Percentiles rank a stretch among this genome's conserved stretches.
These are phyloP conservation scores for Chaetomium fimeti DNA, from an alignment of 495 filamentous ascomycete species.

Conservation along the genomic window DNA sequence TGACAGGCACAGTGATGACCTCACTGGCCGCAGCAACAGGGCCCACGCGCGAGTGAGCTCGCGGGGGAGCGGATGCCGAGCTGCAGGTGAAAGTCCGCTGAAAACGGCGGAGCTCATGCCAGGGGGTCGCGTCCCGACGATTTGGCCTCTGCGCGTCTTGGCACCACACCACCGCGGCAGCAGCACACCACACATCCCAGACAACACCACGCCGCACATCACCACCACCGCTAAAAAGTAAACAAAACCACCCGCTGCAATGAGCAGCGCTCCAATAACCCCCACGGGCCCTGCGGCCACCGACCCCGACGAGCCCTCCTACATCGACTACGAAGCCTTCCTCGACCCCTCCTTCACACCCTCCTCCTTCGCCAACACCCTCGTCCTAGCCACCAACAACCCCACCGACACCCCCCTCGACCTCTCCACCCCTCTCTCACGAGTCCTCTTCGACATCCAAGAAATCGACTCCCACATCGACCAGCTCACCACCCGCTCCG, in stretches of 20 bases:
- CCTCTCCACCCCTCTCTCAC: slow-evolving; percentile 87
- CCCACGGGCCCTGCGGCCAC: slow-evolving; percentile 1
- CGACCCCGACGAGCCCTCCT: slow-evolving; percentile 63
- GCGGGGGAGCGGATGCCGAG: slow-evolving; percentile 19
- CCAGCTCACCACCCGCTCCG: slow-evolving; percentile 77
- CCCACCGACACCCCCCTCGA: slow-evolving; percentile 84
- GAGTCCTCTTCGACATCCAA: slow-evolving; percentile 94
- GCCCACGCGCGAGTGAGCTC: neutral
- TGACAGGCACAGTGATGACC: slow-evolving; percentile 16
- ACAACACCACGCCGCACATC: neutral
- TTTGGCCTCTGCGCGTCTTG: slow-evolving; percentile 5
- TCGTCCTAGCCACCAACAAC: slow-evolving; percentile 89
- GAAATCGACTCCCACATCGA: slow-evolving; percentile 97
- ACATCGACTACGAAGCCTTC: slow-evolving; percentile 96
- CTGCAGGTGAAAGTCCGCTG: neutral
- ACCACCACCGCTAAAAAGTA: neutral
- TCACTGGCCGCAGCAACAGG: slow-evolving; percentile 5
- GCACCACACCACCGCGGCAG: neutral
- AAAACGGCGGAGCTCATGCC: neutral
- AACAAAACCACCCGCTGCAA: neutral
- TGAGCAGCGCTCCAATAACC: slow-evolving; percentile 6
- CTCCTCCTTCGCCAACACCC: slow-evolving; percentile 76
- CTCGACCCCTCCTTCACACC: slow-evolving; percentile 80
- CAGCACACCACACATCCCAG: neutral
- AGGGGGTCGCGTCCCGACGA: neutral